Evolutionary conservation across 192 early-diverging fungal genomes (phyloP), one percentile per base, ranked within the genome.

Genomic region (Coemansia sp.): DNA sequence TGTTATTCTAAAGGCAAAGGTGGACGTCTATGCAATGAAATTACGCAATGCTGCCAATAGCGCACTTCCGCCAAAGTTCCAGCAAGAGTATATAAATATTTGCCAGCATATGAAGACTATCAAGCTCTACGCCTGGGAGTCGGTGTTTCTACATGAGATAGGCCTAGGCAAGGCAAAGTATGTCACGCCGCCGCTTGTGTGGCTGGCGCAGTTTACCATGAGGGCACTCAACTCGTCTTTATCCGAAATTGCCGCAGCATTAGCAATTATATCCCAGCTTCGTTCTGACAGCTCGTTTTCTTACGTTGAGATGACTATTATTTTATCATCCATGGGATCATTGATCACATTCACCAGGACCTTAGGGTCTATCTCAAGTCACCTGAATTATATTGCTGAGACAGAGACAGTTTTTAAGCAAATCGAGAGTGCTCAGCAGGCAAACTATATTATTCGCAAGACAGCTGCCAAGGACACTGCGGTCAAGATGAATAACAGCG

Each of bases 111-210:
- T 91, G 50, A 82, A 83, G 36, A 82, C 86, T n/a, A 88, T 92
- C 69, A 92, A 92, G 66, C 85, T 88, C 34, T 89, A 89, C 65
- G 84, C 86, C n/a, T 91, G 87, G 87, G 85, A 86, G 41, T 43
- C 74, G 7, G 63, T 76, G 62, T 70, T 74, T 52, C 16, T 69
- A 55, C 52, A 79, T 34, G 58, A 60, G 10, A 65, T 76, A 41
- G 34, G 53, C 3, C 41, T 73, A 43, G 65, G 66, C 10, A 64
- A 69, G 16, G 6, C 13, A 9, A 50, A 41, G 2, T 22, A 47
- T 5, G 40, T 38, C 24, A 16, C 36, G 27, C 72, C 72, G 16
- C 40, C 61, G 3, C 44, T 39, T 40, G 11, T 69, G 22, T 39
- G 66, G 13, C 41, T 64, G 1, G 13, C 36, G 18, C 43, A 31